phyloP scores from a whole-genome alignment of 345 rosid species.

The Brassica cretica region DNA sequence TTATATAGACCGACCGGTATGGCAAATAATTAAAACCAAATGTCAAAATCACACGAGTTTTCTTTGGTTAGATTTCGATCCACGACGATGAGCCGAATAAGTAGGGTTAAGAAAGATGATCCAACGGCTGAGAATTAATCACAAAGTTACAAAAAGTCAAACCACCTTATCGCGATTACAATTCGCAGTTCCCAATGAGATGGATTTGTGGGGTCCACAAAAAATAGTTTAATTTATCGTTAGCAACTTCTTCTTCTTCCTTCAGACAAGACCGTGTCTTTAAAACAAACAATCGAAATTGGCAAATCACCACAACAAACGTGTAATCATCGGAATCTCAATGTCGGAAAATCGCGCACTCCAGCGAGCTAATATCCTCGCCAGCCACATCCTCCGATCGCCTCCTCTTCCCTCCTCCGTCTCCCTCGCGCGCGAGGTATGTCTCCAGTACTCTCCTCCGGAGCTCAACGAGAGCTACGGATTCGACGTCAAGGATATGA shows the following conservation, averaged over 20 bases:
- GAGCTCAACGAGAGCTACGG: slow-evolving; percentile 53
- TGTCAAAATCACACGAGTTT: background rate
- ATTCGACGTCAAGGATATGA: slow-evolving; percentile 68
- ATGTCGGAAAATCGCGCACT: slow-evolving; percentile 50
- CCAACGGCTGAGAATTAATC: slow-evolving; percentile 29
- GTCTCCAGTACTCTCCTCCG: slow-evolving; percentile 67
- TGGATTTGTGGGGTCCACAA: background rate
- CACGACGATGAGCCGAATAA: background rate
- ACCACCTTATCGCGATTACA: background rate
- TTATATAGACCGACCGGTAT: slow-evolving; percentile 2
- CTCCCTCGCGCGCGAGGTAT: slow-evolving; percentile 44
- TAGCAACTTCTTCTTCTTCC: background rate
- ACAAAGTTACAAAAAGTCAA: background rate
- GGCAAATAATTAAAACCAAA: background rate
- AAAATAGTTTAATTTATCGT: background rate
- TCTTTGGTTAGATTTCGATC: background rate
- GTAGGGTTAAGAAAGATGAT: background rate
- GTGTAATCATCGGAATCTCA: background rate
- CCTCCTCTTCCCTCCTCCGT: slow-evolving; percentile 7
- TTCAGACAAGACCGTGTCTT: background rate
- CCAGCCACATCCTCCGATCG: slow-evolving; percentile 56
- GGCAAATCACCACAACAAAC: background rate
- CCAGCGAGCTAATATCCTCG: slow-evolving; percentile 52
- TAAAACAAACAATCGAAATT: background rate
- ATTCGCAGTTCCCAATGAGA: background rate